Evolutionary conservation across 768 basidiomycete genomes (phyloP), one percentile per base, ranked within the genome.

Genomic region (Pleurotus salmoneostramineus): DNA sequence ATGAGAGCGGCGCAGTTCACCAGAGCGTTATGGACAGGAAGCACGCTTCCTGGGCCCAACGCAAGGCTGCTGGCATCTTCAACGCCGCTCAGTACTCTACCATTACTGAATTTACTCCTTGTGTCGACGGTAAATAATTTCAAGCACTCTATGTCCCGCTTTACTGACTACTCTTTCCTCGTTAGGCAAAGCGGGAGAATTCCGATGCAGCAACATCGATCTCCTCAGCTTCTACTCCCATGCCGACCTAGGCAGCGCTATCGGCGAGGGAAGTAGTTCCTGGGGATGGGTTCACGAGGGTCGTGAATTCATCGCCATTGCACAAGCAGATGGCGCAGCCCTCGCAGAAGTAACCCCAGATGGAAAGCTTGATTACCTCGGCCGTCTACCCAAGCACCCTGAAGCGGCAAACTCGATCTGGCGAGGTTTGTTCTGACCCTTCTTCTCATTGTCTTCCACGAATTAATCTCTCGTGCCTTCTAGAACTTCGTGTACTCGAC

Each of bases 401-500:
- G 47, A 35, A 55, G 66, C 27, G 33, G 50, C 65, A 63, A 65
- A 60, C 63, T 63, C 34, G 57, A 17, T 45, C 12, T 14, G 17
- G 52, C 15, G 52, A 55, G 52, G 52, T 55, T 43, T n/a, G 52
- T 27, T 31, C 34, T 15, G 21, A 32, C 10, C 8, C 6, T 10
- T 43, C 4, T 11, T 42, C 40, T 15, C 52, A 31, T 40, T 31
- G 5, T 6, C 2, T 21, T 31, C 11, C 27, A 14, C 10, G 8
- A 33, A 10, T 6, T 2, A 8, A 3, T n/a, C 15, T 55, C 6
- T 17, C 33, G n/a, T 36, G 33, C 10, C 6, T 15, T 15, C 7
- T 4, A 55, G 70, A 70, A 36, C 65, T 71, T 43, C 67, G 67
- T n/a, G 65, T 66, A 27, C 60, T 65, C 35, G 60, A 64, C 14